Base-by-base conservation (phyloP, 108 stramenopile genomes). In the Fragilariopsis cylindrus region DNA sequence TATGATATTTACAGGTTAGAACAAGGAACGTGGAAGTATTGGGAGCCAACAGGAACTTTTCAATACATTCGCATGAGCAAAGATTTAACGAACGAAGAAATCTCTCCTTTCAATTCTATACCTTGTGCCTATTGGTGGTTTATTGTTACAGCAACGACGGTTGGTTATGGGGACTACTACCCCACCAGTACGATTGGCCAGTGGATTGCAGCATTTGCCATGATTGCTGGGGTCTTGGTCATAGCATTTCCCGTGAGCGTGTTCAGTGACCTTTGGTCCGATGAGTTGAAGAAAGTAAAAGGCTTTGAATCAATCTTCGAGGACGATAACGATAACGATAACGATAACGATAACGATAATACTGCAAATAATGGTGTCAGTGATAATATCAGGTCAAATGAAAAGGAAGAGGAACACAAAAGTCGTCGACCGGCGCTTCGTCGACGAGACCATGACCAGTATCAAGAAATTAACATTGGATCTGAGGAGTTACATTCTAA, bases 201-300 rank as follows among this genome's bases (percentile, higher is more conserved):
- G 65, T 80, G 76, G 57, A 77, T 87, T 1, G 85, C 84, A 1
- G 73, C 50, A 11, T 15, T 83, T 54, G 85, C 88, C 67, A 92
- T 92, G 87, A 52, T 92, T 18, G 72, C 78, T 58, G 84, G 88
- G 6, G 81, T 92, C 4, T 49, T 92, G 41, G 91, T 92, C 12
- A 81, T 92, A 71, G 91, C 91, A n/a, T 90, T 92, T 80, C 91
- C 91, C 9, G 87, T 92, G 0, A 81, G 79, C 41, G 88, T 92
- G 4, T 92, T 92, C 75, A 83, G 87, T 19, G 86, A 89, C 54
- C 68, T 88, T 41, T 92, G 91, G 91, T 69, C 75, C 6, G 75
- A 88, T 53, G 91, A 92, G 81, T 57, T 86, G 42, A 81, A 81
- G 69, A 44, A 62, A 39, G 57, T 76, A n/a, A 44, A 84, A 44